phyloP scores from a whole-genome alignment of 495 filamentous ascomycete genomes.

The Penicillium angulare region DNA sequence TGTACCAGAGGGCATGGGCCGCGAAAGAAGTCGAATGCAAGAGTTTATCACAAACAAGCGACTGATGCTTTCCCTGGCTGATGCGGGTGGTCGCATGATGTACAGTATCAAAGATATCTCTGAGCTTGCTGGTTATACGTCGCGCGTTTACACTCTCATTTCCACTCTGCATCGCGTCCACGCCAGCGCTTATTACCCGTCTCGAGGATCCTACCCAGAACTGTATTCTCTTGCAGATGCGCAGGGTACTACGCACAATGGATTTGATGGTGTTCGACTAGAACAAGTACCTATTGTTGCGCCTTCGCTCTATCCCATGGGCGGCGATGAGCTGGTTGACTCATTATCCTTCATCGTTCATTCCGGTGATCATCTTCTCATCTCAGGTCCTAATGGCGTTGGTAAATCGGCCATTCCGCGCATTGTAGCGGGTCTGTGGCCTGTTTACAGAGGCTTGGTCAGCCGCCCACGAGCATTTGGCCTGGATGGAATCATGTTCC shows the following conservation, averaged over 20 bases:
- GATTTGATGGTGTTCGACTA: conserved; percentile 90
- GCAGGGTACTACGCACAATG: conserved; percentile 88
- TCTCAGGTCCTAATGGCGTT: conserved; percentile 92
- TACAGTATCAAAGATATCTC: conserved; percentile 96
- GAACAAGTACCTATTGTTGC: conserved; percentile 94
- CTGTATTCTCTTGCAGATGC: conserved; percentile 85
- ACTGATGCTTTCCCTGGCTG: conserved; percentile 94
- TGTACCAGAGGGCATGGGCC: conserved; percentile 42
- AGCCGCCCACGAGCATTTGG: conserved; percentile 78
- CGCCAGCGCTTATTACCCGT: conserved; percentile 77
- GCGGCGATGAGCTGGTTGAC: conserved; percentile 88
- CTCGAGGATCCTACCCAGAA: conserved; percentile 66
- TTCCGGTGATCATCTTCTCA: conserved; percentile 87
- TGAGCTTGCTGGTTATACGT: conserved; percentile 94
- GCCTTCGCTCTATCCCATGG: conserved; percentile 72
- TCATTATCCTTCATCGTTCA: conserved; percentile 83
- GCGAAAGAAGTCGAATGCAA: conserved; percentile 87
- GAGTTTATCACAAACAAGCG: conserved; percentile 99
- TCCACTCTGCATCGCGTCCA: conserved; percentile 93
- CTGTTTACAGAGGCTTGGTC: conserved; percentile 88
- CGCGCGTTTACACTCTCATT: conserved; percentile 91
- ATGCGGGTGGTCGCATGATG: conserved; percentile 98
- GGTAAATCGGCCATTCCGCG: conserved; percentile 90
- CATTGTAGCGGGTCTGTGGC: conserved; percentile 92
- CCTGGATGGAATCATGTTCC: conserved; percentile 94